phyloP scores from a whole-genome alignment of 306 rosid genomes.

The Dicorynia guianensis region DNA sequence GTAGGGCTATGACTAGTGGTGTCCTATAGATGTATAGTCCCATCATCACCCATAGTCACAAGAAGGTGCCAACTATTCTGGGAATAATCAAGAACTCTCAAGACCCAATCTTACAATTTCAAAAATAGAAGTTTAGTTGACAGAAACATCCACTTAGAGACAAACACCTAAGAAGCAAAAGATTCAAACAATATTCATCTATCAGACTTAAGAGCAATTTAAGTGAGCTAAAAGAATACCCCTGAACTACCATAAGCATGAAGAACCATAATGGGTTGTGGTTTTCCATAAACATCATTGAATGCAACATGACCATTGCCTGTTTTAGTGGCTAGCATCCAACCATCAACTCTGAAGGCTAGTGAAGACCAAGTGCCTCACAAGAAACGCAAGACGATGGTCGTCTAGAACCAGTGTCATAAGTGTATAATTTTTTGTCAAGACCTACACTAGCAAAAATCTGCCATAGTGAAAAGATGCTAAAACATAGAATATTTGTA shows the following conservation, averaged over 20 bases:
- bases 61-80: constrained; percentile 91
- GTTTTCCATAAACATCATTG: constrained; percentile 96
- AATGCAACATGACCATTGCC: constrained; percentile 94
- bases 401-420: constrained; percentile 86
- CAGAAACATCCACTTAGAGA: constrained; percentile 44
- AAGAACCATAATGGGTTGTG: constrained; percentile 89
- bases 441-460: constrained; percentile 93
- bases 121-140: constrained; percentile 63
- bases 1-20: constrained; percentile 93
- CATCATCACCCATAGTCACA: constrained; percentile 97
- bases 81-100: constrained; percentile 98
- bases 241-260: constrained; percentile 76
- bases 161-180: constrained; percentile 34
- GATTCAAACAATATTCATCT: neutral
- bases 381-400: constrained; percentile 81
- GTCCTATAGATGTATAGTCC: constrained; percentile 96
- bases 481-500: constrained; percentile 38
- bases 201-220: constrained; percentile 11
- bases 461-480: constrained; percentile 61
- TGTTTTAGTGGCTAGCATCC: constrained; percentile 94
- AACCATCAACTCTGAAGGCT: constrained; percentile 95
- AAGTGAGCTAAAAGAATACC: constrained; percentile 43
- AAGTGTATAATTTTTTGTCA: constrained; percentile 93
- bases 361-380: constrained; percentile 93
- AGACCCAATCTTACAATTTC: constrained; percentile 89